Percentiles rank a stretch among this genome's conserved stretches.
Evolutionary conservation across 345 rosid genomes (phyloP).

Genomic region (Cardamine occulta): DNA sequence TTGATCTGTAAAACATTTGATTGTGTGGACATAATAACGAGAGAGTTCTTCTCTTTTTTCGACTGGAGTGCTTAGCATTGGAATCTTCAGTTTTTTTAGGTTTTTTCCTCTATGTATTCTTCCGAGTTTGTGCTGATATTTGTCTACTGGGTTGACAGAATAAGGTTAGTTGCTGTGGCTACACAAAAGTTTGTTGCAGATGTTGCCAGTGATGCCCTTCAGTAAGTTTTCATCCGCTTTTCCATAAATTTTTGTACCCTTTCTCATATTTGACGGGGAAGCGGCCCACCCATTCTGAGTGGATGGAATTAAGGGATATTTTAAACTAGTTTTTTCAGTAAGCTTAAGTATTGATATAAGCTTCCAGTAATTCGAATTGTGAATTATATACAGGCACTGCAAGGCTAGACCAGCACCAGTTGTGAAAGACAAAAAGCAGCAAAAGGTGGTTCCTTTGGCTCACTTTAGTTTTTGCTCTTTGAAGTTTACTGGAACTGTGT

Average conservation of each 20-base stretch:
- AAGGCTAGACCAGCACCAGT: conserved; percentile 85
- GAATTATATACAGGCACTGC: conserved; percentile 66
- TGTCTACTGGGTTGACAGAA: conserved; percentile 52
- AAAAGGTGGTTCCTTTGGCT: conserved; percentile 59
- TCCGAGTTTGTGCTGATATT: neutral
- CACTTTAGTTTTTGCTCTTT: neutral
- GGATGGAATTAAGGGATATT: neutral
- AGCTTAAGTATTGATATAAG: neutral
- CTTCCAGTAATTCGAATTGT: conserved; percentile 8
- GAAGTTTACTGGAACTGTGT: neutral
- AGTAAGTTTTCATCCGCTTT: conserved; percentile 51
- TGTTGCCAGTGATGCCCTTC: conserved; percentile 90
- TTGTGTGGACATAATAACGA: neutral
- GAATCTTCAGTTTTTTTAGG: neutral
- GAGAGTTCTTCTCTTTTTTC: conserved; percentile 8
- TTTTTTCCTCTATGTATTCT: neutral
- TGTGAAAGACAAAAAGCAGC: conserved; percentile 96
- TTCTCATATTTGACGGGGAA: conserved; percentile 4
- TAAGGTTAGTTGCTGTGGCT: conserved; percentile 91
- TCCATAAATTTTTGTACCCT: neutral
- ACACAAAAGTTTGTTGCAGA: conserved; percentile 96
- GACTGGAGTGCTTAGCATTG: neutral
- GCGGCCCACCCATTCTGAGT: neutral
- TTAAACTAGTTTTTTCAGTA: neutral
- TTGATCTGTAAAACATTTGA: conserved; percentile 1